phyloP scores from a whole-genome alignment of 2,329 filamentous ascomycete species.

The Chaetomium sp. region DNA sequence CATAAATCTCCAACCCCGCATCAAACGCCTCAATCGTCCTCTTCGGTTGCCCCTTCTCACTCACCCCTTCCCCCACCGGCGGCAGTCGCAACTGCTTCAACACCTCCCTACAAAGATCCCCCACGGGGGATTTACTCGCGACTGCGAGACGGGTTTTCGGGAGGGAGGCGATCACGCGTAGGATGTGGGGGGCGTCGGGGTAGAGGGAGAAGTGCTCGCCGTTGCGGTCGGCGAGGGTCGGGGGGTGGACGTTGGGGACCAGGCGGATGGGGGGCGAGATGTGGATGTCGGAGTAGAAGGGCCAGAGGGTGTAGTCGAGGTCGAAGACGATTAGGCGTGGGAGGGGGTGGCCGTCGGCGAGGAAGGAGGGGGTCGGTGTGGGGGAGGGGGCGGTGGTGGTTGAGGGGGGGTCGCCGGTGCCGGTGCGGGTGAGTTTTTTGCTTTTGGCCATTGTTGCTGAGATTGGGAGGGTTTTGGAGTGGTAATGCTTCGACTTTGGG shows the following conservation, averaged over 20 bases:
- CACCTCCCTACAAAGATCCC: constrained; percentile 73
- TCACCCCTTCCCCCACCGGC: background rate
- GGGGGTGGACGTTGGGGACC: constrained; percentile 33
- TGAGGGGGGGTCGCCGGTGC: constrained; percentile 19
- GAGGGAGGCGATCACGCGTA: constrained; percentile 47
- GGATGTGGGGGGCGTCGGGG: constrained; percentile 58
- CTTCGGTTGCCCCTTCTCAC: constrained; percentile 25
- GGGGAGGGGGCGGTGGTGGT: constrained; percentile 22
- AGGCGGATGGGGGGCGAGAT: constrained; percentile 64
- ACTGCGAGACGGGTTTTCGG: constrained; percentile 53
- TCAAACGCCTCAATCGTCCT: constrained; percentile 55
- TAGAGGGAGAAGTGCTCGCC: constrained; percentile 69
- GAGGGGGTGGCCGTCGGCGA: constrained; percentile 57
- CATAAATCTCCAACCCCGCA: constrained; percentile 59
- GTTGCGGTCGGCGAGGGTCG: constrained; percentile 42
- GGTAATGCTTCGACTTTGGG: background rate
- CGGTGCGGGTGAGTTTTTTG: constrained; percentile 19
- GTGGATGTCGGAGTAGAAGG: constrained; percentile 96
- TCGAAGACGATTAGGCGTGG: constrained; percentile 87
- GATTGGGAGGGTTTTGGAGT: background rate
- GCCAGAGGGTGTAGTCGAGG: constrained; percentile 98
- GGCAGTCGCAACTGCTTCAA: constrained; percentile 64
- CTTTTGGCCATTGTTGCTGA: constrained; percentile 1
- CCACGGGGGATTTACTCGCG: constrained; percentile 74
- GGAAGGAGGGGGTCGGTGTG: constrained; percentile 33